Base-by-base conservation (phyloP, 108 stramenopile species). In the Cyclotella atomus region DNA sequence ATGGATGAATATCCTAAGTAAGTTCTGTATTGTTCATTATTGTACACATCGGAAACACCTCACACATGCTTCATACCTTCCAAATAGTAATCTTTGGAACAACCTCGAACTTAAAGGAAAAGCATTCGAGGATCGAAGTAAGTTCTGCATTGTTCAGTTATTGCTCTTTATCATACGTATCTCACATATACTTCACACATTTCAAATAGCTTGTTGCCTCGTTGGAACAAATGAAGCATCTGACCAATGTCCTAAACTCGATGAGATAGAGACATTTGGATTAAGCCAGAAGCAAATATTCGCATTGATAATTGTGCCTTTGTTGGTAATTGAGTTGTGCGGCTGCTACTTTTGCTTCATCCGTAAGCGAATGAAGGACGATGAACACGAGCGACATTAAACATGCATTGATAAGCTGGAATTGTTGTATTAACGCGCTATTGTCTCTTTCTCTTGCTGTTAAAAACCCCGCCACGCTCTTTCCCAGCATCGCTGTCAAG, bases 331-430 rank as follows among this genome's bases (percentile, higher is more conserved):
- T 28, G 79, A 79, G 43, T 35, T 79, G 30, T 16, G 70, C 12
- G 65, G 79, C 12, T 79, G 79, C 25, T 79, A 73, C 45, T 73
- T 62, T 62, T 79, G 79, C 61, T 68, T 79, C 20, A 64, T 54
- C 16, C 10, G 35, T 19, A 72, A 73, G 41, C 72, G 65, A 59
- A 62, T 36, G 7, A 19, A 34, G 3, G 34, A 60, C 7, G 59
- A 60, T 3, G 59, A 60, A 60, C 2, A n/a, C n/a, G n/a, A 49
- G 10, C 4, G n/a, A 49, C 9, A 49, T n/a, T n/a, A 49, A 49
- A 17, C 10, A 49, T 9, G 10, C 17, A 49, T n/a, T n/a, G n/a
- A 49, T n/a, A 19, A 41, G 7, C 12, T 7, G 38, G 7, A 7
- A 9, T 41, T 7, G 38, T 41, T 41, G 38, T 41, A 12, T 41